Percentiles rank a stretch among this genome's conserved stretches.
Evolutionary conservation across 768 basidiomycete species (phyloP).

Genomic region (Lactarius sanguifluus): DNA sequence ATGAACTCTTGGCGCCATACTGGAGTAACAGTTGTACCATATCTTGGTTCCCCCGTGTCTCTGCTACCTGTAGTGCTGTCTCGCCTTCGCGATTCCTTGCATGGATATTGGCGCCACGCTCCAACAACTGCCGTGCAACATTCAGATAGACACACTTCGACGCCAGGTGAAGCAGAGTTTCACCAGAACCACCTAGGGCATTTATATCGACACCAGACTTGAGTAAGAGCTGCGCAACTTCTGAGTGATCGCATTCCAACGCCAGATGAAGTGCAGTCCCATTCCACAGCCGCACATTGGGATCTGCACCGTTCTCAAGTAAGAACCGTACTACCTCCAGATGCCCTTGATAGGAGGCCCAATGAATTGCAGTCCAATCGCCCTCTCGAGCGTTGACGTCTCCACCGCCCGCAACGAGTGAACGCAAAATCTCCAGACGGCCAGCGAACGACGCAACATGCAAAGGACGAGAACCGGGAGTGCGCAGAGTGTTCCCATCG

Average conservation of each 20-base stretch:
- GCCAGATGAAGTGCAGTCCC: background rate
- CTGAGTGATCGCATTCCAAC: background rate
- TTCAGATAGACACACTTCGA: background rate
- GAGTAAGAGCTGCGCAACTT: background rate
- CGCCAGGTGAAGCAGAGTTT: background rate
- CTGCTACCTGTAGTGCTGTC: background rate
- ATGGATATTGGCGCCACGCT: background rate
- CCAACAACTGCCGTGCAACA: background rate
- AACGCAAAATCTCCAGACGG: too few species aligned
- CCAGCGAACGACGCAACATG: too few species aligned
- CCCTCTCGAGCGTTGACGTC: too few species aligned
- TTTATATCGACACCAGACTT: background rate
- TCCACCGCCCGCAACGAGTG: too few species aligned
- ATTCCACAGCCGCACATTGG: background rate
- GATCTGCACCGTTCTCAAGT: background rate
- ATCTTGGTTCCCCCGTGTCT: background rate
- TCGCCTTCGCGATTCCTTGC: background rate
- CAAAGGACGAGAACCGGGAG: too few species aligned
- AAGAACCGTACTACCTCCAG: too few species aligned
- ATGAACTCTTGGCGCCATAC: background rate
- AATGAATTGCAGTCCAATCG: too few species aligned
- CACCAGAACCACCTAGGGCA: too few species aligned
- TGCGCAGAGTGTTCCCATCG: too few species aligned
- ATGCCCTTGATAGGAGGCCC: accelerated
- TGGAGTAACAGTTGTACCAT: background rate